phyloP scores from a whole-genome alignment of 352 stramenopile species.

The Phytophthora sansomeana region DNA sequence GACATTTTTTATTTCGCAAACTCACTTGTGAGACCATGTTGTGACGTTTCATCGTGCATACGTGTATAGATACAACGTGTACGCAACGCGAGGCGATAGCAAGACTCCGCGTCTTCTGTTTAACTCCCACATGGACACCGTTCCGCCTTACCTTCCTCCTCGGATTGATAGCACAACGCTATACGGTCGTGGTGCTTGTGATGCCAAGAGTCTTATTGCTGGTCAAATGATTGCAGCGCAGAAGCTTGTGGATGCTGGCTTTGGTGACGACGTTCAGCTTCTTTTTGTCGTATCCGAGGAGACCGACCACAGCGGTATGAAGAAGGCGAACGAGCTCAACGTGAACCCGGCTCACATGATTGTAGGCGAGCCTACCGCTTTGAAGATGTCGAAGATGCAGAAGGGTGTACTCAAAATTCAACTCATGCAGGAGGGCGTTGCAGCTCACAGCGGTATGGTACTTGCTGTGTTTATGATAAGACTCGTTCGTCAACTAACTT shows the following conservation, averaged over 20 bases:
- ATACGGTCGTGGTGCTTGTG: constrained; percentile 82
- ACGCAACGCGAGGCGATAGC: constrained; percentile 63
- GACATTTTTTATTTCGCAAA: constrained; percentile 6
- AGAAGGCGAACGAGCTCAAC: constrained; percentile 85
- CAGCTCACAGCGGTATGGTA: constrained; percentile 75
- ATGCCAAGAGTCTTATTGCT: constrained; percentile 86
- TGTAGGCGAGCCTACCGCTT: constrained; percentile 81
- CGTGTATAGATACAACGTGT: constrained; percentile 75
- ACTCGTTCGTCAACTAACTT: constrained; percentile 9
- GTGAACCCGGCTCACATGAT: constrained; percentile 78
- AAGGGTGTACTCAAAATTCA: constrained; percentile 90
- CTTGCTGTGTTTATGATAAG: not conserved
- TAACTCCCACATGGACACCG: constrained; percentile 91
- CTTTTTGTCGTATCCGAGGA: constrained; percentile 91
- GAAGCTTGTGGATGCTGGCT: constrained; percentile 64
- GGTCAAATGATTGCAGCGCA: constrained; percentile 86
- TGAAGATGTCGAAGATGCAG: constrained; percentile 88
- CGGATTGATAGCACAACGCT: constrained; percentile 72
- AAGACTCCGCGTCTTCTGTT: constrained; percentile 74
- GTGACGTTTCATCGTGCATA: constrained; percentile 1
- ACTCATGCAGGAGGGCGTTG: constrained; percentile 72
- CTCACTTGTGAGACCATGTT: not conserved
- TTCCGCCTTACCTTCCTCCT: constrained; percentile 72
- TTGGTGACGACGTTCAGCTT: constrained; percentile 70
- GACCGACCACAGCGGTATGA: constrained; percentile 91